These are phyloP conservation scores for Quercus tomentella DNA, from an alignment of 331 rosid species.

Conservation along the genomic window DNA sequence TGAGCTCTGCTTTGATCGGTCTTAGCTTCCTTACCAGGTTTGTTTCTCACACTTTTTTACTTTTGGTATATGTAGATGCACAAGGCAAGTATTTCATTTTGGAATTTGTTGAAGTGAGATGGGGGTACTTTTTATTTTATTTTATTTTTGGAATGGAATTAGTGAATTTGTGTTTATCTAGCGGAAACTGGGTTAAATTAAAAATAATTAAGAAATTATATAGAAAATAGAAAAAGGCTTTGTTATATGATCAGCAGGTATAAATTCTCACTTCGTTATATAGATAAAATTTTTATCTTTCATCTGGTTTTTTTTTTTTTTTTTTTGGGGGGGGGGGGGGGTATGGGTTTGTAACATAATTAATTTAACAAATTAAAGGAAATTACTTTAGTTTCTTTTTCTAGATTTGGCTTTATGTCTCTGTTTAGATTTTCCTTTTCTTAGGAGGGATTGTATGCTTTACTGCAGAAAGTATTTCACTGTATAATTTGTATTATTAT, in stretches of 20 bases:
- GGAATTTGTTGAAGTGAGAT: background rate
- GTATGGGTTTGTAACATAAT: background rate
- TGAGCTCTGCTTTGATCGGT: slow-evolving; percentile 26
- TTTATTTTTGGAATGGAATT: background rate
- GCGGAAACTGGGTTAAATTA: background rate
- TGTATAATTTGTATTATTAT: background rate
- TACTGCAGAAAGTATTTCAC: background rate
- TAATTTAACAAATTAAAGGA: background rate
- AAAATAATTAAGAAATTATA: background rate
- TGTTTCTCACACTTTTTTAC: background rate
- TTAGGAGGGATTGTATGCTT: background rate
- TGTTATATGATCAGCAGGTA: background rate
- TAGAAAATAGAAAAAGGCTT: background rate
- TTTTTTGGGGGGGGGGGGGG: too few relatives aligned
- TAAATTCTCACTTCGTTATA: background rate
- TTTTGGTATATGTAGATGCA: background rate
- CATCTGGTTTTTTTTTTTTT: background rate
- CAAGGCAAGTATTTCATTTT: background rate
- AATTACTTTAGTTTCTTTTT: background rate
- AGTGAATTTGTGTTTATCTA: background rate
- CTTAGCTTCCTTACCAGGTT: slow-evolving; percentile 17
- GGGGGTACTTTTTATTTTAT: background rate
- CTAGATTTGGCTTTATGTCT: background rate
- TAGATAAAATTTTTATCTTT: background rate
- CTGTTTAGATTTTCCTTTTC: background rate